Conservation (phyloP, 2,329 filamentous ascomycete genomes). For the Nigrospora sphaerica region DNA sequence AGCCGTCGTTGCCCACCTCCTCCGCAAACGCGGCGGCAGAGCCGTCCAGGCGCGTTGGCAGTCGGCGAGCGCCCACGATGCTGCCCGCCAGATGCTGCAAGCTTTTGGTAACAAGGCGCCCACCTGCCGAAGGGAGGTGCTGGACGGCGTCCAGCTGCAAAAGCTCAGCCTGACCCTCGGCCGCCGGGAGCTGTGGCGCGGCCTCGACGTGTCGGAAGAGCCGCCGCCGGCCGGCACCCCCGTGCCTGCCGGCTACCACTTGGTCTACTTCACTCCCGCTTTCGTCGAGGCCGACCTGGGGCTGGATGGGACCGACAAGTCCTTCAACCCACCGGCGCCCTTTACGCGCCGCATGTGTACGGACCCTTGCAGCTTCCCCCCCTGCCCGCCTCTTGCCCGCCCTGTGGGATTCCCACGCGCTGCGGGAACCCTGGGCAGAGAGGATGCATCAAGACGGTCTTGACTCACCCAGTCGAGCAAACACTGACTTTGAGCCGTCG, state of each 20-base stretch:
- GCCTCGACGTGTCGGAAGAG: slow-evolving; percentile 27
- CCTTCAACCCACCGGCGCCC: slow-evolving; percentile 51
- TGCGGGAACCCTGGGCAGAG: too few species aligned
- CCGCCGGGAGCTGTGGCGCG: slow-evolving; percentile 34
- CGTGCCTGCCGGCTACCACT: slow-evolving; percentile 52
- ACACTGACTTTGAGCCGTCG: too few species aligned
- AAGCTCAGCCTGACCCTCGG: slow-evolving; percentile 53
- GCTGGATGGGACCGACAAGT: slow-evolving; percentile 51
- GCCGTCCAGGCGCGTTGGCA: background rate
- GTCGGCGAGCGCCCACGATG: slow-evolving; percentile 6
- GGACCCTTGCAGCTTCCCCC: too few species aligned
- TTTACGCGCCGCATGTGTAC: slow-evolving; percentile 56
- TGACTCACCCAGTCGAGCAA: too few species aligned
- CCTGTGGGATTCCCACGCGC: too few species aligned
- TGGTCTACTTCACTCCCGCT: slow-evolving; percentile 56
- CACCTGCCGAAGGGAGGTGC: slow-evolving; percentile 31
- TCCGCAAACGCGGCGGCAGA: slow-evolving; percentile 2
- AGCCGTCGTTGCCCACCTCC: too few species aligned
- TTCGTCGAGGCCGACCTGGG: slow-evolving; percentile 48
- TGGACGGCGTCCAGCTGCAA: slow-evolving; percentile 58
- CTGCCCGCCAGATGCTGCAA: slow-evolving; percentile 17
- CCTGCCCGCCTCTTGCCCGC: too few species aligned
- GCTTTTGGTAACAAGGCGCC: slow-evolving; percentile 19
- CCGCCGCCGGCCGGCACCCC: slow-evolving; percentile 36
- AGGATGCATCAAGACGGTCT: too few species aligned